Evolutionary conservation across 306 rosid species (phyloP), one percentile per base, ranked within the genome.

Genomic region (Malus sylvestris): DNA sequence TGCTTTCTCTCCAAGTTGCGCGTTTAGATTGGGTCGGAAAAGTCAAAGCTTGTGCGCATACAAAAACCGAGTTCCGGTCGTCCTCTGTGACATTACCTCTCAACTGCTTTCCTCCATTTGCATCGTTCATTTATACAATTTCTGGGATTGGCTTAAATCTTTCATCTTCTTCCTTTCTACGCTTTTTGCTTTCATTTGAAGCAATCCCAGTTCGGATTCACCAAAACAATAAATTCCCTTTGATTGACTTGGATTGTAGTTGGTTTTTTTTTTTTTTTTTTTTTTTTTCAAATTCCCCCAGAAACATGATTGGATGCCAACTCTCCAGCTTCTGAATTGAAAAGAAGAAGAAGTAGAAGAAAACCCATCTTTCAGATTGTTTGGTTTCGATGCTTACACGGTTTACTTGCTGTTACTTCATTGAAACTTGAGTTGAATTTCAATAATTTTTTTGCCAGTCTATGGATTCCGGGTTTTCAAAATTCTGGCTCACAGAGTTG

Each of bases 1-100:
- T 77, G 70, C 84, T 65, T 65, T 71, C 71, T 65, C 68, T 73
- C 67, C 79, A 81, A 72, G 84, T 58, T 49, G 70, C 71, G 62
- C 68, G 23, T 70, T 58, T 74, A 63, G 58, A 74, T 53, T 79
- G 80, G 74, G 74, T 66, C 62, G 46, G 53, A 79, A 63, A 57
- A 76, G 85, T 77, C 81, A 81, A 51, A 72, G 38, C 75, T 66
- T 40, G 4, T 69, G 51, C 18, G 29, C 62, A 46, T 44, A 55
- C 51, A 60, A 23, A 71, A 30, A 20, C 46, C 16, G 25, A 75
- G 68, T 71, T 38, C 58, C 45, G 68, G 74, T 32, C 22, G 23
- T 70, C 68, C 51, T 74, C 2, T 23, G 25, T 46, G 67, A 25
- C 68, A 52, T 64, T 22, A 59, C 19, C 33, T 45, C 27, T 62